These are phyloP conservation scores for Isoetes taiwanensis DNA, from an alignment of 75 land plant species.

Conservation along the genomic window DNA sequence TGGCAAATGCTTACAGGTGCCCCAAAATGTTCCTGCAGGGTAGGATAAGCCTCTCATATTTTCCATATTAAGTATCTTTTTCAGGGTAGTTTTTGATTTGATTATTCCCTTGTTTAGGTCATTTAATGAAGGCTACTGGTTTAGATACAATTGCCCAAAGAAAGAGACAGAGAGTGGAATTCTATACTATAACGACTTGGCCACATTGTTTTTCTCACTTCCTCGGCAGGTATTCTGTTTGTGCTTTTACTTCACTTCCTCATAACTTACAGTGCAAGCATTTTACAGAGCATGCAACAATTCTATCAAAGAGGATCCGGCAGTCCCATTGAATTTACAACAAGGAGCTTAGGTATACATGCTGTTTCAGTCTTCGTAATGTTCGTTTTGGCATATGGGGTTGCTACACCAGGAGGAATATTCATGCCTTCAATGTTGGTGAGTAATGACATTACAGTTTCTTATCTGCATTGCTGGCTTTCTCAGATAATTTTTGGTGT, in stretches of 20 bases:
- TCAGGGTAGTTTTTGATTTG: neutral
- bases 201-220: constrained; percentile 25
- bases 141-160: constrained; percentile 20
- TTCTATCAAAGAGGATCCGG: neutral
- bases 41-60: neutral
- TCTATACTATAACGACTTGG: constrained; percentile 27
- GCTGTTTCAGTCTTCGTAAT: constrained; percentile 17
- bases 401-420: constrained; percentile 37
- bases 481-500: neutral
- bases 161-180: constrained; percentile 8
- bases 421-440: constrained; percentile 38
- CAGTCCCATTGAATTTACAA: constrained; percentile 6
- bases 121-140: constrained; percentile 22
- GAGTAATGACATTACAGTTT: neutral
- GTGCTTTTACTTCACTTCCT: constrained; percentile 4
- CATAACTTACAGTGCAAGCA: neutral
- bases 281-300: constrained; percentile 8
- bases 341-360: constrained; percentile 18
- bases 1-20: constrained; percentile 27
- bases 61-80: neutral
- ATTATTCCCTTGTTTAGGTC: neutral
- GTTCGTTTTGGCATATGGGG: constrained; percentile 30
- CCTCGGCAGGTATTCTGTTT: constrained; percentile 21
- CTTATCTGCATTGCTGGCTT: neutral
- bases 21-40: constrained; percentile 15